Percentiles rank a stretch among this genome's conserved stretches.
These are phyloP conservation scores for Acarospora socialis DNA, from an alignment of 2,329 filamentous ascomycete species.

Conservation along the genomic window DNA sequence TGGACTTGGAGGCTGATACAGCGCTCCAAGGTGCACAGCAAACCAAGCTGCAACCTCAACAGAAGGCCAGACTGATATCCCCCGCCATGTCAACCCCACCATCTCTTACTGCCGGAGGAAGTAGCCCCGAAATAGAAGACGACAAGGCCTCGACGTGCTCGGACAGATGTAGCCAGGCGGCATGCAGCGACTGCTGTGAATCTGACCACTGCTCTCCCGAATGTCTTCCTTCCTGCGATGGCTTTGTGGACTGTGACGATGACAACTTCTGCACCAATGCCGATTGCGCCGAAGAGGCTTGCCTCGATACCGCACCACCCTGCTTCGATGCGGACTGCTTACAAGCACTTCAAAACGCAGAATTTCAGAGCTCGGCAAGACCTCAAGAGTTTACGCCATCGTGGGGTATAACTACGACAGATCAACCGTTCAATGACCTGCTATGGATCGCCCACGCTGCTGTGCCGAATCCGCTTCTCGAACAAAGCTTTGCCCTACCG, in stretches of 20 bases:
- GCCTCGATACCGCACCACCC: slow-evolving; percentile 17
- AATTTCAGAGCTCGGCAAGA: too few relatives aligned
- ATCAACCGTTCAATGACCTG: too few relatives aligned
- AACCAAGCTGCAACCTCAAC: too few relatives aligned
- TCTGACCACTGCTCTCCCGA: slow-evolving; percentile 24
- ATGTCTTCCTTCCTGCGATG: slow-evolving; percentile 27
- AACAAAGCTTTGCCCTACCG: too few relatives aligned
- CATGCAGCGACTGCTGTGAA: slow-evolving; percentile 29
- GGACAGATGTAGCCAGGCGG: slow-evolving; percentile 20
- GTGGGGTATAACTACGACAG: too few relatives aligned
- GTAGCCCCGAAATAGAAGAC: slow-evolving; percentile 15
- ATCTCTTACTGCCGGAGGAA: slow-evolving; percentile 14
- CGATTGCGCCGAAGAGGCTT: slow-evolving; percentile 17
- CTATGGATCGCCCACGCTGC: too few relatives aligned
- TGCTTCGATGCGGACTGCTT: slow-evolving; percentile 28
- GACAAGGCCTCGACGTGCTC: slow-evolving; percentile 18
- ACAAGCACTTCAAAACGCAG: too few relatives aligned
- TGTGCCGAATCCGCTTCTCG: too few relatives aligned
- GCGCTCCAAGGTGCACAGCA: too few relatives aligned
- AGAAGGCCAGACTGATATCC: background rate
- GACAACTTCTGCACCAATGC: slow-evolving; percentile 24
- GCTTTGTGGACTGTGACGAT: slow-evolving; percentile 27
- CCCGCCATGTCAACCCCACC: background rate
- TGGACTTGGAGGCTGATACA: too few relatives aligned
- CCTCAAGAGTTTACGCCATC: too few relatives aligned